Conservation (phyloP, 176 grass and related monocot species). For the Urochloa ruziziensis region DNA sequence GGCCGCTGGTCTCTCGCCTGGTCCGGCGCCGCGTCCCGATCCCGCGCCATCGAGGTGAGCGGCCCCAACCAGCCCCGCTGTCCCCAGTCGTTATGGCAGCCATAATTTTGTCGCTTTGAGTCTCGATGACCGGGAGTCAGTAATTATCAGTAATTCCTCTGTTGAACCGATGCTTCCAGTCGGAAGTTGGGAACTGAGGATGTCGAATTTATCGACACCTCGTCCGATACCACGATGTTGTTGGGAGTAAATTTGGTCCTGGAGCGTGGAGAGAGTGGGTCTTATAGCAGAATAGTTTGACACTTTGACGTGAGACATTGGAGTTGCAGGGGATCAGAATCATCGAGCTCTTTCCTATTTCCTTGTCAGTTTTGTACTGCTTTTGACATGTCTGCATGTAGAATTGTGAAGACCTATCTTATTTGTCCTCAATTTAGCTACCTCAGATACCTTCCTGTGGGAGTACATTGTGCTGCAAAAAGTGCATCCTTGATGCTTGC, state of each 20-base stretch:
- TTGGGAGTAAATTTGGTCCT: background rate
- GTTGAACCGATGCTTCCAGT: background rate
- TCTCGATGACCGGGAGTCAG: background rate
- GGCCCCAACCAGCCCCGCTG: background rate
- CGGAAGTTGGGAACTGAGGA: background rate
- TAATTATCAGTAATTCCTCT: background rate
- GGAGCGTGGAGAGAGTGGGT: background rate
- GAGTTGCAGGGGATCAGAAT: background rate
- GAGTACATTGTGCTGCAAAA: background rate
- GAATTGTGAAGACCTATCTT: background rate
- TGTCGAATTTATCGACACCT: background rate
- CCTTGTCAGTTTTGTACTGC: background rate
- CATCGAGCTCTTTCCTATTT: background rate
- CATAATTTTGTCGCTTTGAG: background rate
- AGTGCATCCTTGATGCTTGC: background rate
- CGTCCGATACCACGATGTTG: too few relatives aligned
- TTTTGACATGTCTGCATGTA: background rate
- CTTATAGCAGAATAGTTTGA: background rate
- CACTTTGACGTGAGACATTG: background rate
- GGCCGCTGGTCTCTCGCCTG: conserved; percentile 76
- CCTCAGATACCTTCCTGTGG: background rate
- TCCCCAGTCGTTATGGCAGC: too few relatives aligned
- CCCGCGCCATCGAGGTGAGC: conserved; percentile 74
- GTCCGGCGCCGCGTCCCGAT: conserved; percentile 71
- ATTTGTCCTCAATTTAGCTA: background rate